These are phyloP conservation scores for Pseudogymnoascus sp. DNA, from an alignment of 2,329 filamentous ascomycete genomes.

Conservation along the genomic window DNA sequence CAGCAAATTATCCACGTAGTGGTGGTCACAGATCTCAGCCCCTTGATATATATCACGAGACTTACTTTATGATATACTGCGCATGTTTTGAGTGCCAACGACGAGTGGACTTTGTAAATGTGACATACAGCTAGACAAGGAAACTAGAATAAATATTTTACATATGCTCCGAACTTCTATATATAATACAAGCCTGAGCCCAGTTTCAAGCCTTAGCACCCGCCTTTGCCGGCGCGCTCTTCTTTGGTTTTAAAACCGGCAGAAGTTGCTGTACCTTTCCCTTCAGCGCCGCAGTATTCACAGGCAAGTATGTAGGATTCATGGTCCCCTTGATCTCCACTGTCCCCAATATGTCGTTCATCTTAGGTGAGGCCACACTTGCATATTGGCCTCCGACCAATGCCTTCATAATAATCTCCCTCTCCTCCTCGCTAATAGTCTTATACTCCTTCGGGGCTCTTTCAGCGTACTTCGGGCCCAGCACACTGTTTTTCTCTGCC, in stretches of 20 bases:
- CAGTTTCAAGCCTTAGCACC: not conserved
- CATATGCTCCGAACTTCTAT: constrained; percentile 7
- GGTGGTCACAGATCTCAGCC: not conserved
- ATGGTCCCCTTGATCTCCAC: constrained; percentile 20
- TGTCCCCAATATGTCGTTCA: constrained; percentile 18
- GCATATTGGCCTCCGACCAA: constrained; percentile 26
- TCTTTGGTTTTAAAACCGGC: constrained; percentile 13
- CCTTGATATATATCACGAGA: not conserved
- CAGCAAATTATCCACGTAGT: not conserved
- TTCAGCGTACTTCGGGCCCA: not conserved
- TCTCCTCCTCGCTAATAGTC: not conserved
- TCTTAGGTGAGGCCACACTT: constrained; percentile 13
- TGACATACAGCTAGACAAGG: not conserved
- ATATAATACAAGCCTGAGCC: constrained; percentile 3
- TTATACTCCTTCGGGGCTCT: not conserved
- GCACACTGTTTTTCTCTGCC: constrained; percentile 2
- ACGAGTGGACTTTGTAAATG: not conserved
- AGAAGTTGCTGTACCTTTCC: constrained; percentile 23
- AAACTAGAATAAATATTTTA: constrained; percentile 1
- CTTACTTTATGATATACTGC: not conserved
- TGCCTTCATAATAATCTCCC: constrained; percentile 10
- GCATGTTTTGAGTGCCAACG: not conserved
- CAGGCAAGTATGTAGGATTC: constrained; percentile 27
- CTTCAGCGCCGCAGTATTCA: constrained; percentile 21
- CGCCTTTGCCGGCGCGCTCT: not conserved